Conservation (phyloP, 2,329 filamentous ascomycete genomes). For the Ophiostoma pallidulum region DNA sequence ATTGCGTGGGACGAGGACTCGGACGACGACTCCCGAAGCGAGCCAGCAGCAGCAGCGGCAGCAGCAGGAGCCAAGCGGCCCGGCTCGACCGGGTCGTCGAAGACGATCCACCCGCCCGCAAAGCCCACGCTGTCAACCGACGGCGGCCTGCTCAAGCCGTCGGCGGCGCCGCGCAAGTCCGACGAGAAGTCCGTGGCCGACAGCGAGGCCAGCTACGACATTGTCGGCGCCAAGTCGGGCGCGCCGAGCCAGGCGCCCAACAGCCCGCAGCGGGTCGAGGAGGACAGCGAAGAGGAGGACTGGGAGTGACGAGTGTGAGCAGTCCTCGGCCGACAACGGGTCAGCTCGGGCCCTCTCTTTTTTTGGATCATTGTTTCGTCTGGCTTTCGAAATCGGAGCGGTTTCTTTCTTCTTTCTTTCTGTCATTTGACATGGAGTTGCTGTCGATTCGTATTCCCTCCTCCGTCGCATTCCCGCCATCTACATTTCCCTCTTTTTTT, state of each 20-base stretch:
- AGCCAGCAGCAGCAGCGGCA: not conserved
- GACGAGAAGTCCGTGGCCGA: constrained; percentile 86
- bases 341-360: not conserved
- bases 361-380: not conserved
- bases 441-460: not conserved
- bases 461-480: too few species aligned
- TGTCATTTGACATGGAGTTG: constrained; percentile 7
- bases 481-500: not conserved
- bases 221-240: constrained; percentile 71
- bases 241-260: constrained; percentile 67
- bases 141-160: constrained; percentile 45
- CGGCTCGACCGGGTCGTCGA: constrained; percentile 47
- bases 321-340: too few species aligned
- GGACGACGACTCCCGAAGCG: constrained; percentile 27
- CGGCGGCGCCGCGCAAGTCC: constrained; percentile 56
- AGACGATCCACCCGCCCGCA: constrained; percentile 46
- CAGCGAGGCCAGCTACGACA: constrained; percentile 92
- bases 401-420: not conserved
- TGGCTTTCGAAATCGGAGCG: not conserved
- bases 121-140: constrained; percentile 11
- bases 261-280: constrained; percentile 48
- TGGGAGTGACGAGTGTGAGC: constrained; percentile 49
- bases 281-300: constrained; percentile 62
- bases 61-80: constrained; percentile 26
- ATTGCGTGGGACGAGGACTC: constrained; percentile 56